Evolutionary conservation across 805 yeast genomes (phyloP).

Genomic region (Spathaspora sp.): DNA sequence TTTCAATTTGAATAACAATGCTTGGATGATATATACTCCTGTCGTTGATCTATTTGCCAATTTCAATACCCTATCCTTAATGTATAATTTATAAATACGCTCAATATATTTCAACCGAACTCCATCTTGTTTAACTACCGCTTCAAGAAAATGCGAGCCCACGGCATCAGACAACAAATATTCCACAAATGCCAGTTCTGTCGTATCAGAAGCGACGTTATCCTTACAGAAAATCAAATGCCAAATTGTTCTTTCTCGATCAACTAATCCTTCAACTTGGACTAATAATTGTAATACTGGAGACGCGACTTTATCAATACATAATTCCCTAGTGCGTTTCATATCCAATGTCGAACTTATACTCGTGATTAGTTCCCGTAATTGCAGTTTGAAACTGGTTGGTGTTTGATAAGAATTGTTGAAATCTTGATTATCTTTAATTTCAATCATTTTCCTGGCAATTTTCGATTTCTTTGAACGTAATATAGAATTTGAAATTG

Average conservation of each 20-base stretch:
- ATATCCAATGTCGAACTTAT: constrained; percentile 34
- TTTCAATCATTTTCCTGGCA: constrained; percentile 91
- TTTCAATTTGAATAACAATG: constrained; percentile 61
- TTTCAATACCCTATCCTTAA: constrained; percentile 69
- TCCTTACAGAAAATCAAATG: constrained; percentile 54
- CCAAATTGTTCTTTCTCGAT: constrained; percentile 70
- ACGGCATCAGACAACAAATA: constrained; percentile 79
- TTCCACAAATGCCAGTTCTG: constrained; percentile 80
- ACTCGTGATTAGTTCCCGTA: constrained; percentile 44
- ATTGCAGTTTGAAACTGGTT: constrained; percentile 56
- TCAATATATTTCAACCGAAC: constrained; percentile 64
- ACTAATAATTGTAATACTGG: constrained; percentile 81
- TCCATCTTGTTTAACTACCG: constrained; percentile 57
- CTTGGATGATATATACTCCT: constrained; percentile 77
- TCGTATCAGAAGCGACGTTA: constrained; percentile 47
- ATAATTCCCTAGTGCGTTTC: constrained; percentile 57
- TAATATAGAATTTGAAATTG: constrained; percentile 63
- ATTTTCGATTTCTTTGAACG: constrained; percentile 81
- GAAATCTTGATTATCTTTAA: constrained; percentile 73
- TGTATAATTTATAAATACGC: constrained; percentile 65
- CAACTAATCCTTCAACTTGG: constrained; percentile 77
- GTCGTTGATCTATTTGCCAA: constrained; percentile 79
- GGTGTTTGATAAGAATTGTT: constrained; percentile 69
- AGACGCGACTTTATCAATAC: constrained; percentile 78
- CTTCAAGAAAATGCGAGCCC: constrained; percentile 90